A percentile compares a stretch with the other conserved stretches of the same genome.
These are phyloP conservation scores for Apiotrichum mycotoxinovorans DNA, from an alignment of 1,284 basidiomycete species.

Conservation along the genomic window DNA sequence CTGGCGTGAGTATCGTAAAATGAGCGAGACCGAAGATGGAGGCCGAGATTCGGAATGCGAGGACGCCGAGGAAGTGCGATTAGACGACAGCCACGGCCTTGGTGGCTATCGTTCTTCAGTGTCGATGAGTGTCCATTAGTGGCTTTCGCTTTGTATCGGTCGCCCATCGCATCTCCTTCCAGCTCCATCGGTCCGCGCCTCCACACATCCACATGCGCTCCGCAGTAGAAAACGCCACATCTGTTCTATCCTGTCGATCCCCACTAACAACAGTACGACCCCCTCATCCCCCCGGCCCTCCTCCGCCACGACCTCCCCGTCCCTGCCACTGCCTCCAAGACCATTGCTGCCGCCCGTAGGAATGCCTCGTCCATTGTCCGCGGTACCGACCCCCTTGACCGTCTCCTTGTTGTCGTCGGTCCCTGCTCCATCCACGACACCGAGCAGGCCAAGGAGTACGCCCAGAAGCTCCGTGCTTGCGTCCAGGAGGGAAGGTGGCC, in stretches of 20 bases:
- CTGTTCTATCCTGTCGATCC: not conserved
- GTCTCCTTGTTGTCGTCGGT: conserved; percentile 84
- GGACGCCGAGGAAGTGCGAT: too few species aligned
- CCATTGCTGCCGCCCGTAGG: conserved; percentile 74
- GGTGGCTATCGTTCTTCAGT: too few species aligned
- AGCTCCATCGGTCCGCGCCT: too few species aligned
- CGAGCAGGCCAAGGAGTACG: conserved; percentile 87
- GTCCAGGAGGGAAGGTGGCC: conserved; percentile 61
- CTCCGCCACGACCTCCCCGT: conserved; percentile 75
- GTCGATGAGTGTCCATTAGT: too few species aligned
- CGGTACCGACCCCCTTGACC: conserved; percentile 67
- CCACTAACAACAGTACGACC: conserved; percentile 68
- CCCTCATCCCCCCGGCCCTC: conserved; percentile 83
- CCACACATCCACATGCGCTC: not conserved
- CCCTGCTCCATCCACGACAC: conserved; percentile 94
- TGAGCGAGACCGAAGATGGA: too few species aligned
- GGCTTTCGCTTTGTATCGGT: too few species aligned
- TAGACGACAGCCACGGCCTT: too few species aligned
- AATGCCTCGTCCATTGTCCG: conserved; percentile 71
- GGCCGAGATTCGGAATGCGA: too few species aligned
- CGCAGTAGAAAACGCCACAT: not conserved
- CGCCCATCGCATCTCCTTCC: too few species aligned
- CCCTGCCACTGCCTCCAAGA: conserved; percentile 52
- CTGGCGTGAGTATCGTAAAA: conserved; percentile 35
- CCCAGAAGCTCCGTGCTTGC: conserved; percentile 64